Conservation (phyloP, 805 yeast species). For the Millerozyma acaciae region DNA sequence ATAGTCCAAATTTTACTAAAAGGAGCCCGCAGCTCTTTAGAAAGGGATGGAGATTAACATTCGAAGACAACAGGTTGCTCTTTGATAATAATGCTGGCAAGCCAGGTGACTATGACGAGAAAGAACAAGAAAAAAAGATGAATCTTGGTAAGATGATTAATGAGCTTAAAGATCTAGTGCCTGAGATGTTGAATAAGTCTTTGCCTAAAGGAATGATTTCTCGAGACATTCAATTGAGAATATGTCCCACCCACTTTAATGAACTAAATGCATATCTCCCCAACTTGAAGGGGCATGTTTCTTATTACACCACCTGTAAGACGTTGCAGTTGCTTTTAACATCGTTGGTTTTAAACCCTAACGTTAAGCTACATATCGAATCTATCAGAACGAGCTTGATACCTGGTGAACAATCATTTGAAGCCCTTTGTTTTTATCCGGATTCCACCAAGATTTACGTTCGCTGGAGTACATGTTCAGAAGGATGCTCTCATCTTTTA, state of each 20-base stretch:
- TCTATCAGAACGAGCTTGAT: conserved; percentile 25
- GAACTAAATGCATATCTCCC: conserved; percentile 50
- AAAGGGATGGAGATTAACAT: too few relatives aligned
- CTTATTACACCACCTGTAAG: conserved; percentile 55
- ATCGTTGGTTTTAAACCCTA: conserved; percentile 52
- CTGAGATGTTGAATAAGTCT: conserved; percentile 44
- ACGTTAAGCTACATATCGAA: conserved; percentile 50
- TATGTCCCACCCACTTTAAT: conserved; percentile 51
- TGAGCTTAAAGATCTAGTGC: conserved; percentile 45
- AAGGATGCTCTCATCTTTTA: conserved; percentile 47
- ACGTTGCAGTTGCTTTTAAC: conserved; percentile 52
- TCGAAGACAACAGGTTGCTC: background rate
- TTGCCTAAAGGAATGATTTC: conserved; percentile 45
- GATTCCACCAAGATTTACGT: conserved; percentile 48
- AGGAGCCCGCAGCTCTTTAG: too few relatives aligned
- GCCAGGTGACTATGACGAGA: conserved; percentile 1
- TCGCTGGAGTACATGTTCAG: conserved; percentile 56
- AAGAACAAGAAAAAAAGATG: conserved; percentile 33
- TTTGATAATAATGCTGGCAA: background rate
- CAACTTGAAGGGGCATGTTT: conserved; percentile 48
- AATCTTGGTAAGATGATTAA: conserved; percentile 56
- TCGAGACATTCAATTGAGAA: conserved; percentile 45
- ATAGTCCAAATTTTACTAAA: too few relatives aligned
- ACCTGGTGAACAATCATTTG: conserved; percentile 15
- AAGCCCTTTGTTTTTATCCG: conserved; percentile 26